Evolutionary conservation across 305 asterid genomes (phyloP).

Genomic region (Solanum hybrid): DNA sequence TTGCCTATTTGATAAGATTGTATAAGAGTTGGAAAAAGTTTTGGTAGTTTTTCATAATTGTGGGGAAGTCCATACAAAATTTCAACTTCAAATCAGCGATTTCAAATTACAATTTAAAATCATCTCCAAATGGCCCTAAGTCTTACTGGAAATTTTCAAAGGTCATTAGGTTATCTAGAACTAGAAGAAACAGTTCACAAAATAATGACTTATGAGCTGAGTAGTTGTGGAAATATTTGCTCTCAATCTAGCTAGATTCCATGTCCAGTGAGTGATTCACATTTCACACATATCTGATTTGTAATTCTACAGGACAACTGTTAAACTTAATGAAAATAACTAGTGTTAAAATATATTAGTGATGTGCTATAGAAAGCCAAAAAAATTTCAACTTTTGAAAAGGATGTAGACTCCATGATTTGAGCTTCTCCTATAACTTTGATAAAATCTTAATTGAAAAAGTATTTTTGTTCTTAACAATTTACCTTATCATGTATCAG

Average conservation of each 20-base stretch:
- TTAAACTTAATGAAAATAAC: neutral
- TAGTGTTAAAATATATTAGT: neutral
- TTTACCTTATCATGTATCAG: neutral
- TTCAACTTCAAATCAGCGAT: neutral
- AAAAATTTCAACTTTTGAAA: neutral
- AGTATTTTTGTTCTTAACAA: neutral
- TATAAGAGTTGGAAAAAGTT: neutral
- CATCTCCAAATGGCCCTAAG: neutral
- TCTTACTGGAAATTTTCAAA: neutral
- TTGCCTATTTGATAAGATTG: neutral
- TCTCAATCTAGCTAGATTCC: neutral
- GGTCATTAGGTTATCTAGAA: neutral
- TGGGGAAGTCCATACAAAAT: neutral
- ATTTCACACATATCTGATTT: neutral
- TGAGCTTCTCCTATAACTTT: neutral
- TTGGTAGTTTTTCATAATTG: neutral
- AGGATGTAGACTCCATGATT: neutral
- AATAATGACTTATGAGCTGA: neutral
- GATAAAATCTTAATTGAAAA: neutral
- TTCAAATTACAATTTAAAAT: neutral
- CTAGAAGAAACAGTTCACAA: neutral
- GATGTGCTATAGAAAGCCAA: neutral
- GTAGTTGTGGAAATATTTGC: slow-evolving; percentile 2
- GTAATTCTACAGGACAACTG: neutral
- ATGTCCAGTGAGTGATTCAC: neutral